Base-by-base conservation (phyloP, 352 stramenopile genomes). In the Phytophthora sp. region DNA sequence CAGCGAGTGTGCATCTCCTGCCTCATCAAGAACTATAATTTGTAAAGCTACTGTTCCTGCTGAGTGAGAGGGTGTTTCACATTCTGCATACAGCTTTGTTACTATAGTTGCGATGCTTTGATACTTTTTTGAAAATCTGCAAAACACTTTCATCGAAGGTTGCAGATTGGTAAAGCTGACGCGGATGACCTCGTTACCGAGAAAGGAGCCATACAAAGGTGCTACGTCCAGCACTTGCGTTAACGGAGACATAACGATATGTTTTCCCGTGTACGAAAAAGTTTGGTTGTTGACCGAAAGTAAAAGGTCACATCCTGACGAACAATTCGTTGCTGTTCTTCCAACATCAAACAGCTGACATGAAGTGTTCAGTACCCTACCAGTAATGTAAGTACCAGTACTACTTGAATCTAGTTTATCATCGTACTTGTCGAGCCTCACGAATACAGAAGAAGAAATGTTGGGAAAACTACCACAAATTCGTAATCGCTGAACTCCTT, bases 231-330 rank as follows among this genome's bases (percentile, higher is more conserved):
- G 11, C 20, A 80, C 57, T 41, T 52, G 38, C 24, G 51, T 41
- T 23, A 54, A 4, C 7, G 57, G 20, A 11, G 46, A 41, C 1
- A 82, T 21, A 11, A 32, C 26, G 12, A 82, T 28, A 23, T 41
- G 27, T 23, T 68, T 79, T 15, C 62, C 69, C 1, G 66, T 75
- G 24, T 49, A 44, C 0, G 20, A 24, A 52, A 72, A 82, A 1
- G 56, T 62, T 21, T 82, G 74, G 11, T 80, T 71, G 41, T 87
- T 87, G 3, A 84, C 62, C 4, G 77, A 87, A 6, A 80, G n/a
- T 8, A 68, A 51, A 5, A 79, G 2, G 13, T 68, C 38, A n/a
- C 77, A 86, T 1, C 50, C 56, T 15, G 30, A 21, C 1, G 12
- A 48, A n/a, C 69, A 78, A 51, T 57, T 17, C 1, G 49, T n/a